Base-by-base conservation (phyloP, 2,329 filamentous ascomycete genomes). In the Tolypocladium endophyticum region DNA sequence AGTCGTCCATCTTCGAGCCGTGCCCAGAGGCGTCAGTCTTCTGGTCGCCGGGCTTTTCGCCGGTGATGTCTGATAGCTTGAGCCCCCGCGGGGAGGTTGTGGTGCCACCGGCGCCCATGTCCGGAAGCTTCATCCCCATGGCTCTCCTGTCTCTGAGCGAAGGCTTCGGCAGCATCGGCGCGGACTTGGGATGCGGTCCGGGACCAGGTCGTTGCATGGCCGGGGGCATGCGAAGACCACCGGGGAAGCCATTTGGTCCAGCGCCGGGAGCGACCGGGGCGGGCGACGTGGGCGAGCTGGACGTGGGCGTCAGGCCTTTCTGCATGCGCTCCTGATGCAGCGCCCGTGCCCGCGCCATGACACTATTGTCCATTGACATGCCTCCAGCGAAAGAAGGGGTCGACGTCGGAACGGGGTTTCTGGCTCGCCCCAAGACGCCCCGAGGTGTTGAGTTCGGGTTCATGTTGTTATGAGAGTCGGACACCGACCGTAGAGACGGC, bases 391-490 rank as follows among this genome's bases (percentile, higher is more conserved):
- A 71, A 58, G 70, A 71, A 58, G 70, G 71, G 28, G 74, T 70
- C 5, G 76, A 69, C 14, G 74, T 69, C 18, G 75, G 74, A 25
- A 74, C 70, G 3, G 83, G 84, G 56, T 82, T 78, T 61, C 85
- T 77, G 5, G 82, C 84, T 64, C 76, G 83, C 72, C 87, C 91
- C 68, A 96, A 77, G 60, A 89, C 83, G 47, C 91, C 91, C 4
- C 92, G 78, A 47, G 90, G 87, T 35, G 88, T 94, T n/a, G 92
- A 96, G n/a, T 86, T 92, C 8, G 88, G 77, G 59, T 84, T 90
- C 85, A 96, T 92, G 59, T 76, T 77, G 59, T 76, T 77, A 64
- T 79, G 76, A 25, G 85, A 76, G 56, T 87, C 83, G 58, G 86
- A 85, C 25, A 82, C 73, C 55, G 84, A 82, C 65, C 85, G 82